Conservation (phyloP, 768 basidiomycete species). For the Mycena galopus region DNA sequence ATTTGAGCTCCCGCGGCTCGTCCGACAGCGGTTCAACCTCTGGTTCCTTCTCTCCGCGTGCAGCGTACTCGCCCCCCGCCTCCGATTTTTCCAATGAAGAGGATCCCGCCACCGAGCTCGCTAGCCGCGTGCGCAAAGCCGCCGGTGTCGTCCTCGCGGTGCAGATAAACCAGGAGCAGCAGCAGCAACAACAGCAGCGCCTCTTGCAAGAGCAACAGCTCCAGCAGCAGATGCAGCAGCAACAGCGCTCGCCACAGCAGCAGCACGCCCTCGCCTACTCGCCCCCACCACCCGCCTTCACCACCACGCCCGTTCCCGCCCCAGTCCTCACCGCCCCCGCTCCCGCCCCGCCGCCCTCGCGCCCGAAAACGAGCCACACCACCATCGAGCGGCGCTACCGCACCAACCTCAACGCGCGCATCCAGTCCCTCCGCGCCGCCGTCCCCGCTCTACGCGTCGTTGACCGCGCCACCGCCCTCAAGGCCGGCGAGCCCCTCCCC, state of each 20-base stretch:
- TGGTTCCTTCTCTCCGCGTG: slow-evolving; percentile 27
- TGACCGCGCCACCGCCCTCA: slow-evolving; percentile 49
- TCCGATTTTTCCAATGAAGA: slow-evolving; percentile 36
- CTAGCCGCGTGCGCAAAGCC: slow-evolving; percentile 63
- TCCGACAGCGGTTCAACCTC: slow-evolving; percentile 38
- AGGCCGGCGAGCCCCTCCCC: slow-evolving; percentile 42
- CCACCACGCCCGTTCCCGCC: slow-evolving; percentile 34
- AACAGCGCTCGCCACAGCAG: background rate
- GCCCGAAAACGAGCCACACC: slow-evolving; percentile 91
- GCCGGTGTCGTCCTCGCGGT: slow-evolving; percentile 70
- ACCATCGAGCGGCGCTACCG: slow-evolving; percentile 92
- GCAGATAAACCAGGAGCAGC: slow-evolving; percentile 53
- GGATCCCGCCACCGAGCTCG: slow-evolving; percentile 58
- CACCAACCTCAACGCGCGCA: slow-evolving; percentile 90
- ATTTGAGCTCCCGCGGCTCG: slow-evolving; percentile 39
- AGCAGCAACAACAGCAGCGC: slow-evolving; percentile 28
- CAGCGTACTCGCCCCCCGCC: slow-evolving; percentile 32
- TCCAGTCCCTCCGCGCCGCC: slow-evolving; percentile 82
- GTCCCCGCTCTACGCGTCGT: slow-evolving; percentile 86
- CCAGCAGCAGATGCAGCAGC: slow-evolving; percentile 23
- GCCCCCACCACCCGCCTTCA: slow-evolving; percentile 46
- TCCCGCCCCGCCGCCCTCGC: slow-evolving; percentile 36
- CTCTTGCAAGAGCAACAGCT: slow-evolving; percentile 36
- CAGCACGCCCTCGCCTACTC: background rate
- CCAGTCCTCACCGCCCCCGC: slow-evolving; percentile 28